phyloP scores from a whole-genome alignment of 768 basidiomycete genomes.

The Hortiboletus flavorubellus region DNA sequence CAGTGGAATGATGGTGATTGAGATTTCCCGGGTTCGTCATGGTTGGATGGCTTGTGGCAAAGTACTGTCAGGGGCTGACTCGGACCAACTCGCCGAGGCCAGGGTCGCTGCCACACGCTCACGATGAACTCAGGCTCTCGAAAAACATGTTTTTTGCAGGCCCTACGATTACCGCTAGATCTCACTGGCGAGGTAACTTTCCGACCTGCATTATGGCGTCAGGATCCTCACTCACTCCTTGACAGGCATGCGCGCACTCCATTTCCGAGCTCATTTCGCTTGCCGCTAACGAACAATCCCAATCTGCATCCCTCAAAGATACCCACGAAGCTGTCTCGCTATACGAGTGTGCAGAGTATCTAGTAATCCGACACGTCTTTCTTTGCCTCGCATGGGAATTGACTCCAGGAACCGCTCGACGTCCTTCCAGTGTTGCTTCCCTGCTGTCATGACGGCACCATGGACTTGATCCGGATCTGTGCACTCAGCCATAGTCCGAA shows the following conservation, averaged over 20 bases:
- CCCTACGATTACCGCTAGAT: slow-evolving; percentile 18
- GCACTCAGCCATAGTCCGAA: slow-evolving; percentile 35
- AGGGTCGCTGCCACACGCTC: neutral
- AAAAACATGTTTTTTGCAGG: slow-evolving; percentile 14
- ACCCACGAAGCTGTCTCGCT: slow-evolving; percentile 16
- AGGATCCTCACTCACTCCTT: neutral
- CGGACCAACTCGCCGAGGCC: too few relatives aligned
- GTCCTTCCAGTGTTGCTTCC: slow-evolving; percentile 37
- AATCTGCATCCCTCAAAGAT: slow-evolving; percentile 11
- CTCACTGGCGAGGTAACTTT: slow-evolving; percentile 24
- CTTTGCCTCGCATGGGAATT: neutral
- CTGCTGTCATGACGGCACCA: slow-evolving; percentile 26
- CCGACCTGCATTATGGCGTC: neutral
- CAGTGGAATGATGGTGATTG: slow-evolving; percentile 43
- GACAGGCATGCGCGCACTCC: slow-evolving; percentile 17
- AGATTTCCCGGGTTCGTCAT: slow-evolving; percentile 37
- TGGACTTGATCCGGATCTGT: slow-evolving; percentile 33
- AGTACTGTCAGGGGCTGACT: neutral
- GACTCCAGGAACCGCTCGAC: slow-evolving; percentile 38
- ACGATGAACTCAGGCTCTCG: slow-evolving; percentile 9
- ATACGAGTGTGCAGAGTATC: slow-evolving; percentile 14
- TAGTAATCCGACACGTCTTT: slow-evolving; percentile 9
- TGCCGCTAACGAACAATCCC: slow-evolving; percentile 7
- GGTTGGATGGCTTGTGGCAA: neutral
- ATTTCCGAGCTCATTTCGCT: slow-evolving; percentile 21